These are phyloP conservation scores for Thelephora ganbajun DNA, from an alignment of 768 basidiomycete genomes.

Conservation along the genomic window DNA sequence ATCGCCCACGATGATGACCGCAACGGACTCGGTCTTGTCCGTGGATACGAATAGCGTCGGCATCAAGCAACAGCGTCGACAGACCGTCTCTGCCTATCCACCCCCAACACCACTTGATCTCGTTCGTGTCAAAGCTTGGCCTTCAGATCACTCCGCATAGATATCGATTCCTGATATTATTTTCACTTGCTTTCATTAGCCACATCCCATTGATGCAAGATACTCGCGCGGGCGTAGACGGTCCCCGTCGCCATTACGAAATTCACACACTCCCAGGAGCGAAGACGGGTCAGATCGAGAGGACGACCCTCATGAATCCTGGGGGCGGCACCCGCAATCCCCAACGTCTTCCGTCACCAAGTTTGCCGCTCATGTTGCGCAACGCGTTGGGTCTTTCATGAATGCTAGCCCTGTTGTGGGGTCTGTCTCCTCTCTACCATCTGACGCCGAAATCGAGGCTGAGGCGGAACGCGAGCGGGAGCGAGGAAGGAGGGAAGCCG, in stretches of 20 bases:
- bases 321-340: slow-evolving; percentile 38
- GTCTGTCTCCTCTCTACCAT: slow-evolving; percentile 28
- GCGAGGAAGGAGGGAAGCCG: slow-evolving; percentile 60
- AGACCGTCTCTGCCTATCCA: slow-evolving; percentile 22
- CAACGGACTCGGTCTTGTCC: slow-evolving; percentile 10
- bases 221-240: slow-evolving; percentile 24
- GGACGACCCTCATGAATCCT: slow-evolving; percentile 33
- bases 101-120: slow-evolving; percentile 27
- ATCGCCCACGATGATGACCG: slow-evolving; percentile 16
- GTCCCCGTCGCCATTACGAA: slow-evolving; percentile 62
- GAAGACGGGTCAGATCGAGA: slow-evolving; percentile 16
- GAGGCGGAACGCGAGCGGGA: slow-evolving; percentile 71
- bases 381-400: slow-evolving; percentile 58
- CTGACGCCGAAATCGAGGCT: slow-evolving; percentile 72
- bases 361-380: slow-evolving; percentile 62
- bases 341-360: slow-evolving; percentile 60
- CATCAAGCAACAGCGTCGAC: slow-evolving; percentile 21
- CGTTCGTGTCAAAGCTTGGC: slow-evolving; percentile 14
- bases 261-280: slow-evolving; percentile 37
- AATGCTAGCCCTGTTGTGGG: slow-evolving; percentile 20
- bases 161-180: neutral
- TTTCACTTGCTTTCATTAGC: slow-evolving; percentile 17
- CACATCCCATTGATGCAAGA: slow-evolving; percentile 25
- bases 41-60: slow-evolving; percentile 10
- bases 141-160: neutral